Evolutionary conservation across 176 grass and related monocot genomes (phyloP), one percentile per base, ranked within the genome.

Genomic region (Canna indica): DNA sequence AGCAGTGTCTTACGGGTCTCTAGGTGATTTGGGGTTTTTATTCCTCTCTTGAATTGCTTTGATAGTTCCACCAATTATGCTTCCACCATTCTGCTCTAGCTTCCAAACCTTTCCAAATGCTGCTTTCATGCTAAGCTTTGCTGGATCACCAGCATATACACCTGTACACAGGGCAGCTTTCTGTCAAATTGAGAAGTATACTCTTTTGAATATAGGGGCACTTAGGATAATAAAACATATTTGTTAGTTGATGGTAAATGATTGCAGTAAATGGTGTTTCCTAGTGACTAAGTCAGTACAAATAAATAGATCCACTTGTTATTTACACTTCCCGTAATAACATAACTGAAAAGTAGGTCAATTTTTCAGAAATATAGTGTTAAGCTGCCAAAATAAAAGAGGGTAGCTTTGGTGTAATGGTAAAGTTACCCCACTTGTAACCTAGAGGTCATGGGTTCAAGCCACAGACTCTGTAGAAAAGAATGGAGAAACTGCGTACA

Each of bases 61-160:
- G 53, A 97, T 87, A 67, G 89, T 85, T 80, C 89, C 93, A 70
- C 93, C 84, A 83, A 97, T 90, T 76, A 92, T 92, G 60, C 84
- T 92, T 76, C 89, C 86, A 14, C 93, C 86, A 74, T 75, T 77
- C 60, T 92, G 74, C 78, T 97, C 93, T 26, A 97, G 54, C 44
- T 79, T 78, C 84, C 94, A 97, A 4, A 97, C 86, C 69, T 87
- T 97, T 68, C 89, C 94, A 73, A 97, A 97, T 57, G 94, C 94
- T 74, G 89, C 94, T 73, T 87, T 92, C 94, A 97, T 92, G 58
- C 89, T 92, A 68, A 97, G 89, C 72, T 87, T 92, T 3, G 89
- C 64, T 75, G 88, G 89, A 83, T 97, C 89, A 66, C 94, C 89
- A 33, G 94, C 94, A 81, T 97, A 92, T 10, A 92, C 94, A 50